A percentile compares a stretch with the other conserved stretches of the same genome.
Evolutionary conservation across 2,329 filamentous ascomycete species (phyloP).

Genomic region (Coniochaeta pulveracea): DNA sequence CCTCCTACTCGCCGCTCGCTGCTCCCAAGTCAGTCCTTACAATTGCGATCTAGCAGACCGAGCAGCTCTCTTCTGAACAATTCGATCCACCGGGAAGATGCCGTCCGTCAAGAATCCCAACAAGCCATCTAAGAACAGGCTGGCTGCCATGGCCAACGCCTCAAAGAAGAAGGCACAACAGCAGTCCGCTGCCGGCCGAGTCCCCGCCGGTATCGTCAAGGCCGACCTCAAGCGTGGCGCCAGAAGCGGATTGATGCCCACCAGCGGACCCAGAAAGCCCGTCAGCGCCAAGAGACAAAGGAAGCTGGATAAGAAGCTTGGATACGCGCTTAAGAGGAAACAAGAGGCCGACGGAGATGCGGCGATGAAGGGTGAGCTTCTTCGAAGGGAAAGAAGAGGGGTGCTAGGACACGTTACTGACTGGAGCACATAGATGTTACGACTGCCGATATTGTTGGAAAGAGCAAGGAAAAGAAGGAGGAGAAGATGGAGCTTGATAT

Average conservation of each 20-base stretch:
- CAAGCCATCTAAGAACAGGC: slow-evolving; percentile 40
- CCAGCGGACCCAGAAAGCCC: slow-evolving; percentile 38
- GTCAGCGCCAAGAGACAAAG: slow-evolving; percentile 43
- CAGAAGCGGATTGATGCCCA: slow-evolving; percentile 39
- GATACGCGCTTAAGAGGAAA: slow-evolving; percentile 39
- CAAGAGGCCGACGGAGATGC: slow-evolving; percentile 37
- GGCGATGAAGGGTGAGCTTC: slow-evolving; percentile 31
- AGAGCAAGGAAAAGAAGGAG: neutral
- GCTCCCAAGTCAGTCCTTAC: no score
- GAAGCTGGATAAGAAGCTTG: slow-evolving; percentile 43
- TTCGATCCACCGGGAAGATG: slow-evolving; percentile 23
- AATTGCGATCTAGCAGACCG: no score
- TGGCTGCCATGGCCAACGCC: slow-evolving; percentile 32
- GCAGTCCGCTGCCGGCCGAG: slow-evolving; percentile 19
- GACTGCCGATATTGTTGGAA: slow-evolving; percentile 1
- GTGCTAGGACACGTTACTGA: neutral
- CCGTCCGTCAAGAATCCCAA: slow-evolving; percentile 49
- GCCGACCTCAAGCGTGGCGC: slow-evolving; percentile 33
- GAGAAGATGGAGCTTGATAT: slow-evolving; percentile 5
- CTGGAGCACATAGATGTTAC: neutral
- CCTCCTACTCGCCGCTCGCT: no score
- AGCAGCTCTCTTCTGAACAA: no score
- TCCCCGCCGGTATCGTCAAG: slow-evolving; percentile 12
- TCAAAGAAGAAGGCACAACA: slow-evolving; percentile 31
- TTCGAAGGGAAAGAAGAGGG: neutral